Percentiles rank a stretch among this genome's conserved stretches.
Evolutionary conservation across 352 stramenopile genomes (phyloP).

Genomic region (Phytopythium aichiense): DNA sequence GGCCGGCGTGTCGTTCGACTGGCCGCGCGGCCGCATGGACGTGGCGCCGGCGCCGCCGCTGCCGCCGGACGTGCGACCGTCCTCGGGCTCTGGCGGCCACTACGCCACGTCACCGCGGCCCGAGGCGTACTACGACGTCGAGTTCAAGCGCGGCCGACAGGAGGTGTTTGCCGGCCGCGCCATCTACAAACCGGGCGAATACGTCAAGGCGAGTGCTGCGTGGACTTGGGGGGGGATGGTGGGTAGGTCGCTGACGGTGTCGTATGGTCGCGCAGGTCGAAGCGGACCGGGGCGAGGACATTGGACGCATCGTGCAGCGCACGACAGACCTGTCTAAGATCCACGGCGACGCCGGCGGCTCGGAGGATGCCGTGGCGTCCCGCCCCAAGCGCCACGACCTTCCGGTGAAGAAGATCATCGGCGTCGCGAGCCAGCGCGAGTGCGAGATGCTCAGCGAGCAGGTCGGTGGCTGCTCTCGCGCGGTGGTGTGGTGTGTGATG

Average conservation of each 20-base stretch:
- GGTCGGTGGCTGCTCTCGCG: slow-evolving; percentile 14
- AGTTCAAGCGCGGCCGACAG: slow-evolving; percentile 93
- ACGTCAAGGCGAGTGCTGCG: slow-evolving; percentile 77
- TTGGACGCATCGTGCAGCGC: slow-evolving; percentile 91
- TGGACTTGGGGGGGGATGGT: too few relatives aligned
- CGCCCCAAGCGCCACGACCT: slow-evolving; percentile 65
- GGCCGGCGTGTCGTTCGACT: slow-evolving; percentile 61
- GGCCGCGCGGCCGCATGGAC: slow-evolving; percentile 41
- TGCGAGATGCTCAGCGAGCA: slow-evolving; percentile 90
- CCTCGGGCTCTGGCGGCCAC: slow-evolving; percentile 16
- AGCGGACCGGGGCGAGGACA: slow-evolving; percentile 96
- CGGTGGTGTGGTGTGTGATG: background rate
- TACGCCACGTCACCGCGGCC: slow-evolving; percentile 51
- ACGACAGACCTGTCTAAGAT: slow-evolving; percentile 84
- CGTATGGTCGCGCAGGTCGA: slow-evolving; percentile 79
- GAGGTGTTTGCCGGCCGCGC: slow-evolving; percentile 89
- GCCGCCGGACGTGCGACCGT: slow-evolving; percentile 44
- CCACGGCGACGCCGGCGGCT: slow-evolving; percentile 24
- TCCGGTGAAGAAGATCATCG: slow-evolving; percentile 91
- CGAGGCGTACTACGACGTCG: slow-evolving; percentile 91
- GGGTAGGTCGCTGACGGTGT: background rate
- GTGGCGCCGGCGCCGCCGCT: slow-evolving; percentile 48
- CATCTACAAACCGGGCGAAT: slow-evolving; percentile 90
- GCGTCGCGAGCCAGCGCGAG: slow-evolving; percentile 90
- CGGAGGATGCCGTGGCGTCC: slow-evolving; percentile 36